Conservation (phyloP, 2,329 filamentous ascomycete genomes). For the Claviceps monticola region DNA sequence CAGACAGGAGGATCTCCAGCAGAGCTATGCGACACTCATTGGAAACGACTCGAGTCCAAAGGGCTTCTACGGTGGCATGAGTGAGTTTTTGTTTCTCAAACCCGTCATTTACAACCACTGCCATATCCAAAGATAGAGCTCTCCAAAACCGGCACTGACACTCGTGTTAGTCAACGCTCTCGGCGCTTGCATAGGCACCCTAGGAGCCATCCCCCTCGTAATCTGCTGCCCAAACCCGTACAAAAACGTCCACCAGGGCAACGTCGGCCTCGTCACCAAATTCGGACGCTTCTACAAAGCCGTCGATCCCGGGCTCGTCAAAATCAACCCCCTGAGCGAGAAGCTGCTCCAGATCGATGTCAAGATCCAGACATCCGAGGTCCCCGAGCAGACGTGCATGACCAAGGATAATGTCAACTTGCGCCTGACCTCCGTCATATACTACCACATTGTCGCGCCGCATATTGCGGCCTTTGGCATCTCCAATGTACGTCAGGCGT, state of each 20-base stretch:
- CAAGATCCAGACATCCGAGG: constrained; percentile 98
- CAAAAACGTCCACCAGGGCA: constrained; percentile 82
- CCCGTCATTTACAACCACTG: not conserved
- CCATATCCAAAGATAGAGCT: not conserved
- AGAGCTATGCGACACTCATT: constrained; percentile 55
- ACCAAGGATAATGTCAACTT: constrained; percentile 98
- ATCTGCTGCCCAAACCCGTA: constrained; percentile 89
- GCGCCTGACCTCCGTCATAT: constrained; percentile 90
- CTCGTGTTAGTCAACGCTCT: constrained; percentile 51
- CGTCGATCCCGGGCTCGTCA: constrained; percentile 91
- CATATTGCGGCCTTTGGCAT: constrained; percentile 98
- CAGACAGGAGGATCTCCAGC: constrained; percentile 69
- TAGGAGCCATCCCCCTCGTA: constrained; percentile 85
- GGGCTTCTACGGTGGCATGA: constrained; percentile 85
- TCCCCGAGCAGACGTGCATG: constrained; percentile 95
- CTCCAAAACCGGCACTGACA: not conserved
- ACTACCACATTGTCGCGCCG: constrained; percentile 92
- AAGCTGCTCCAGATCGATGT: constrained; percentile 84
- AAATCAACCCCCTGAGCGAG: constrained; percentile 93
- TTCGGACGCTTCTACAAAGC: constrained; percentile 92
- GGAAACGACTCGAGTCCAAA: constrained; percentile 55
- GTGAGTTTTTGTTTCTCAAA: constrained; percentile 30
- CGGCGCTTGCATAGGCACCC: constrained; percentile 59
- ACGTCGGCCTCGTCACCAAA: constrained; percentile 89
- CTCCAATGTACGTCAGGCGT: constrained; percentile 84